A percentile compares a stretch with the other conserved stretches of the same genome.
phyloP scores from a whole-genome alignment of 257 asterid species.

The Solanum etuberosum region DNA sequence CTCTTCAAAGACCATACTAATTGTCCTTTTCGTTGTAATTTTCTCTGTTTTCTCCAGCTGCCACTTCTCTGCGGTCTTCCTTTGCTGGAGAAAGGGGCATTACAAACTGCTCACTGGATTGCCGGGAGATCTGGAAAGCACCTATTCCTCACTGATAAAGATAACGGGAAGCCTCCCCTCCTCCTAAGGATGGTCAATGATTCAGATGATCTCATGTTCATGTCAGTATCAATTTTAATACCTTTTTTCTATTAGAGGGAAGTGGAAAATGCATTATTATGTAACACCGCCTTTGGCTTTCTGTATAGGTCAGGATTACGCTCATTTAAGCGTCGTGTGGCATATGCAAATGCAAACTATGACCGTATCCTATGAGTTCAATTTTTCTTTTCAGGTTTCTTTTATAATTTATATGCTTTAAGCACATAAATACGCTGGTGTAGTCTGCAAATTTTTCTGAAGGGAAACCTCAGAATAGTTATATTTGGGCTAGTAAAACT shows the following conservation, averaged over 20 bases:
- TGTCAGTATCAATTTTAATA: slow-evolving; percentile 34
- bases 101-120: slow-evolving; percentile 79
- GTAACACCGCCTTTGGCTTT: neutral
- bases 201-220: slow-evolving; percentile 55
- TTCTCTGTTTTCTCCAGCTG: slow-evolving; percentile 29
- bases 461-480: neutral
- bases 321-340: slow-evolving; percentile 86
- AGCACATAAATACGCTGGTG: neutral
- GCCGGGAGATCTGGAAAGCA: slow-evolving; percentile 93
- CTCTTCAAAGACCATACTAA: neutral
- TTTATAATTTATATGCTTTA: neutral
- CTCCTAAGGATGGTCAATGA: slow-evolving; percentile 75
- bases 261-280: neutral
- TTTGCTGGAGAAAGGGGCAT: slow-evolving; percentile 65
- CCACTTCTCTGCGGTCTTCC: slow-evolving; percentile 92
- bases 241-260: neutral
- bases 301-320: slow-evolving; percentile 62
- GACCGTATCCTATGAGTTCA: slow-evolving; percentile 62
- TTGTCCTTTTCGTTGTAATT: neutral
- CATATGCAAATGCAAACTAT: slow-evolving; percentile 80
- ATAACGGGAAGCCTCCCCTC: slow-evolving; percentile 71
- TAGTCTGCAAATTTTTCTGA: neutral
- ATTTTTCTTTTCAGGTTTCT: neutral
- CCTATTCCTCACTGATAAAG: slow-evolving; percentile 77
- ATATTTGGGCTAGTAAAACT: neutral